Conservation (phyloP, 805 yeast genomes). For the Metschnikowia aberdeeniae region DNA sequence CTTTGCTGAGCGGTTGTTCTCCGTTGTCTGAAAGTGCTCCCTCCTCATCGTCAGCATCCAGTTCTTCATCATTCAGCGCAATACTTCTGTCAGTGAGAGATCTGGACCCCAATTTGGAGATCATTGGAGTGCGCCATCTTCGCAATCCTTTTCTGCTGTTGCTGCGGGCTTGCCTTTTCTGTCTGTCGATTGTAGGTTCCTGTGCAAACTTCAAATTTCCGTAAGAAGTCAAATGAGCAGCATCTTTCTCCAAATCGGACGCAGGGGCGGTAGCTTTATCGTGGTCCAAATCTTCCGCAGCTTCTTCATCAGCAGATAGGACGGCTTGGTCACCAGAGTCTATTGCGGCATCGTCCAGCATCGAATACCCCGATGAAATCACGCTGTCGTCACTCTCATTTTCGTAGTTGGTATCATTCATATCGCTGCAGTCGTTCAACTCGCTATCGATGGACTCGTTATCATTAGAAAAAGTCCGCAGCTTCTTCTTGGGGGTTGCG, state of each 20-base stretch:
- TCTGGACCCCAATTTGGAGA: constrained; percentile 10
- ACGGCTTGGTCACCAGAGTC: neutral
- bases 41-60: constrained; percentile 14
- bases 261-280: constrained; percentile 4
- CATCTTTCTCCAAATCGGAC: neutral
- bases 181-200: constrained; percentile 16
- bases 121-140: constrained; percentile 17
- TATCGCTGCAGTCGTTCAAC: constrained; percentile 5
- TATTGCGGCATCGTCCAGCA: neutral
- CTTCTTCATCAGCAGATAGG: constrained; percentile 12
- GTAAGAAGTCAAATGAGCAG: neutral
- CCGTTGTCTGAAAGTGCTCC: constrained; percentile 17
- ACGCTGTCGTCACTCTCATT: constrained; percentile 7
- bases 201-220: constrained; percentile 12
- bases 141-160: constrained; percentile 8
- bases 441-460: constrained; percentile 15
- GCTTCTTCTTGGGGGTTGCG: constrained; percentile 3
- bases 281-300: constrained; percentile 12
- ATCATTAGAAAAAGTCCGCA: constrained; percentile 3
- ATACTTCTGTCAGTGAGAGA: constrained; percentile 8
- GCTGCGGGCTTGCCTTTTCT: constrained; percentile 6
- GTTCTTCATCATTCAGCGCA: constrained; percentile 9
- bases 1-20: constrained; percentile 16
- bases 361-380: neutral
- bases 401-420: constrained; percentile 4